Evolutionary conservation across 495 filamentous ascomycete genomes (phyloP), one percentile per base, ranked within the genome.

Genomic region (Penicillium malachiteum): DNA sequence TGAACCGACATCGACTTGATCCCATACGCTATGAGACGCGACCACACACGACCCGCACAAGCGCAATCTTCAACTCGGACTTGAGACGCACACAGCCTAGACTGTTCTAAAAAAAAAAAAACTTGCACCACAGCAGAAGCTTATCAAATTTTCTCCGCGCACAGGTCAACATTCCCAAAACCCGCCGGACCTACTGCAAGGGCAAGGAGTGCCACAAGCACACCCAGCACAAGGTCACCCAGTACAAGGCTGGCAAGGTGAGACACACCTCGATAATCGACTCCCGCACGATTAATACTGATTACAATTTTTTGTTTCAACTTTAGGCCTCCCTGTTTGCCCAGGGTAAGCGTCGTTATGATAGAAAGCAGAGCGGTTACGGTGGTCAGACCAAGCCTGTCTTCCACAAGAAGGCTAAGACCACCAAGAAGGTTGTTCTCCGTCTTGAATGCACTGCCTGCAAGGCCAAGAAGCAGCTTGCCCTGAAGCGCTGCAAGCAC

Each of bases 331-430:
- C 92, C 60, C 81, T 91, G 26, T 94, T 89, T 81, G 91, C 92
- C 65, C 92, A 96, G 85, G 94, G 94, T 85, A 99, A 97, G 88
- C 90, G 94, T 78, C 93, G 94, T 87, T 99, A 99, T 84, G 94
- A 97, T 82, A 88, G 95, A 73, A 99, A 99, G 84, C 95, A 99
- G 83, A 90, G 87, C 71, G 76, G 94, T 85, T 98, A 96, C 81
- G 94, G 95, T 87, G 94, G 94, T 88, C 94, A 98, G 82, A 98
- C 94, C 61, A 98, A 98, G 82, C 92, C 92, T 64, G 90, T 96
- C 68, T 96, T 99, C 88, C 93, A 97, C 89, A 97, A 97, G 87
- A 97, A 97, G 85, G 95, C 95, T 59, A 99, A 99, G 88, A 97
- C 95, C 62, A 99, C 95, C 69, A 99, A 97, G 87, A 99, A 99